Evolutionary conservation across 495 filamentous ascomycete species (phyloP), one percentile per base, ranked within the genome.

Genomic region (Penicillium nucicola): DNA sequence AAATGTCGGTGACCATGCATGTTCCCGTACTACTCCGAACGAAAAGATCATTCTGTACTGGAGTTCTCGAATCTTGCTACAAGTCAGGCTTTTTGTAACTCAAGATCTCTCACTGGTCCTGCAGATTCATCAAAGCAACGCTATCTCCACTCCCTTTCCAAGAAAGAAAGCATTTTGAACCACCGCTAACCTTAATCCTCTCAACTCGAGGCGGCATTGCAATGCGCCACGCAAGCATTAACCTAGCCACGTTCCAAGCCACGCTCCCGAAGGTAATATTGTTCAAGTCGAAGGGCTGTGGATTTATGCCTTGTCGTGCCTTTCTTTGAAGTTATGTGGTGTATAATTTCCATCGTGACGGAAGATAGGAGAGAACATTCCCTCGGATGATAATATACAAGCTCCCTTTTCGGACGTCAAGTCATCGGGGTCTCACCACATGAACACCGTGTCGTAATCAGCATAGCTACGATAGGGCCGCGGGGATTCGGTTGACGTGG

Each of bases 161-260:
- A 19, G 9, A 58, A n/a, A n/a, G n/a, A n/a, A n/a, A 13, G 35
- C 55, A 58, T 18, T 48, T 52, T 5, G 48, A 57, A 31, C 14
- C 3, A 15, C 54, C 52, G 0, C 5, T 18, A 15, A 31, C 56
- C 20, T 60, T 51, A 14, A 64, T 36, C 7, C 51, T 52, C 14
- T 57, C 55, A 42, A 57, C 47, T 1, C 52, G 19, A 4, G 61
- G 50, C 19, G 45, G 45, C 42, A 61, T 49, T 18, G 47, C 44
- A 48, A 61, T 54, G n/a, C 55, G 55, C 61, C 61, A 64, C 1
- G 57, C 61, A 31, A 64, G 36, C 31, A 64, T 36, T 47, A 37
- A 58, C 30, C 61, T 57, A 11, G 61, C 49, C 34, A 64, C 53
- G 46, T 58, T 58, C 55, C 57, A 61, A 17, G 52, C 49, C 9